phyloP scores from a whole-genome alignment of 257 asterid genomes.

The Primulina tabacum region DNA sequence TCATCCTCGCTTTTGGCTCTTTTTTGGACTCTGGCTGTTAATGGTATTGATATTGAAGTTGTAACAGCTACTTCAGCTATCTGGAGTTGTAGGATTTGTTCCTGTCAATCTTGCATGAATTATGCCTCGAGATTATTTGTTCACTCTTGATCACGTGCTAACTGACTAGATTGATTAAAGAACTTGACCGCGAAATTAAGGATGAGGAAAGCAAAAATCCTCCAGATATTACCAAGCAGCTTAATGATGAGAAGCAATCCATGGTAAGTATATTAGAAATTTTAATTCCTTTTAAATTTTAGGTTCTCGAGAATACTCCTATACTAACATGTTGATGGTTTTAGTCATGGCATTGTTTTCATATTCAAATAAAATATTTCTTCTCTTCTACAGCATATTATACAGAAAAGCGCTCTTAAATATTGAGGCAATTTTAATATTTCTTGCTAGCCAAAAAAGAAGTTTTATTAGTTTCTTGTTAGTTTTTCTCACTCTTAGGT shows the following conservation, averaged over 20 bases:
- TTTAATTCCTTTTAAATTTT: slow-evolving; percentile 4
- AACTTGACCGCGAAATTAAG: slow-evolving; percentile 93
- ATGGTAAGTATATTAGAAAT: slow-evolving; percentile 48
- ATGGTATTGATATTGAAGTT: slow-evolving; percentile 11
- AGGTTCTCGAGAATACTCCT: slow-evolving; percentile 2
- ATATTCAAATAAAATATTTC: not conserved
- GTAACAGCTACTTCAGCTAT: not conserved
- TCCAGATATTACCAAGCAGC: slow-evolving; percentile 78
- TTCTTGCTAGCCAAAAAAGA: not conserved
- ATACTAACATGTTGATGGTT: slow-evolving; percentile 8
- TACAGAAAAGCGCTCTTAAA: not conserved
- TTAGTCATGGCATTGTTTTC: not conserved
- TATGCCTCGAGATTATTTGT: slow-evolving; percentile 14
- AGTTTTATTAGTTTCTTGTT: not conserved
- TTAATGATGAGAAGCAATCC: slow-evolving; percentile 93
- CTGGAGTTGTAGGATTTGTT: slow-evolving; percentile 13
- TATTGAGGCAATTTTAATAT: not conserved
- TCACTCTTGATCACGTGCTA: slow-evolving; percentile 16
- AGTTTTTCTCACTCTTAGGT: not conserved
- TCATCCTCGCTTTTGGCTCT: slow-evolving; percentile 19
- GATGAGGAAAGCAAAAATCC: slow-evolving; percentile 81
- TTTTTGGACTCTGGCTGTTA: slow-evolving; percentile 13
- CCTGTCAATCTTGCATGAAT: slow-evolving; percentile 10
- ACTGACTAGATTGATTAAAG: slow-evolving; percentile 72
- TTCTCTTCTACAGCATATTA: not conserved